Percentiles rank a stretch among this genome's conserved stretches.
These are phyloP conservation scores for Incumbomyces delicatus DNA, from an alignment of 2,329 filamentous ascomycete species.

Conservation along the genomic window DNA sequence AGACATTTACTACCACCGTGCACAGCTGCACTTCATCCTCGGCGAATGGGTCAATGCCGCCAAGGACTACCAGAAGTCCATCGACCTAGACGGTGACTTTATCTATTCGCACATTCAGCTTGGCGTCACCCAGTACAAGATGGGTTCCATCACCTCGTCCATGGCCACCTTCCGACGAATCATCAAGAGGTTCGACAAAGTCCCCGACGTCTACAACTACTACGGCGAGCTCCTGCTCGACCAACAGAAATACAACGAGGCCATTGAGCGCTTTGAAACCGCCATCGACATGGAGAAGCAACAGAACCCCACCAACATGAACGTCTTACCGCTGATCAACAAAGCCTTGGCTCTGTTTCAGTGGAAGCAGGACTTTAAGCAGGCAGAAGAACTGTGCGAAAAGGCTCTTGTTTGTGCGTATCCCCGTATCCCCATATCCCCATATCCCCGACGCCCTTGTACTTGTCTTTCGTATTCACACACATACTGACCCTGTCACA, in stretches of 20 bases:
- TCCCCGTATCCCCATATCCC: too few relatives aligned
- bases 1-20: constrained; percentile 98
- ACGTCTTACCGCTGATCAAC: constrained; percentile 95
- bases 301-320: constrained; percentile 89
- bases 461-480: constrained; percentile 27
- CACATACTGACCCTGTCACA: constrained; percentile 30
- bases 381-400: constrained; percentile 92
- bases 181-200: constrained; percentile 96
- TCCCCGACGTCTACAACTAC: constrained; percentile 99
- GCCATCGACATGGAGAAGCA: constrained; percentile 99
- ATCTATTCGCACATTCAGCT: constrained; percentile 99
- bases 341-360: constrained; percentile 96
- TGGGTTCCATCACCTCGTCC: constrained; percentile 92
- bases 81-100: constrained; percentile 88
- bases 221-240: constrained; percentile 94
- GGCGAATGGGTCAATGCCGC: constrained; percentile 85
- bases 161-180: constrained; percentile 97
- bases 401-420: constrained; percentile 90
- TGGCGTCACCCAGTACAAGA: constrained; percentile 98
- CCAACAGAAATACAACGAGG: constrained; percentile 90
- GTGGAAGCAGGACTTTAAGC: constrained; percentile 92
- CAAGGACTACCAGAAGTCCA: constrained; percentile 98
- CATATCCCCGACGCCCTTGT: too few relatives aligned
- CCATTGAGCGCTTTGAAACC: constrained; percentile 94
- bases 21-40: constrained; percentile 96